phyloP scores from a whole-genome alignment of 2,329 filamentous ascomycete genomes.

The Lasiodiplodia sp. region DNA sequence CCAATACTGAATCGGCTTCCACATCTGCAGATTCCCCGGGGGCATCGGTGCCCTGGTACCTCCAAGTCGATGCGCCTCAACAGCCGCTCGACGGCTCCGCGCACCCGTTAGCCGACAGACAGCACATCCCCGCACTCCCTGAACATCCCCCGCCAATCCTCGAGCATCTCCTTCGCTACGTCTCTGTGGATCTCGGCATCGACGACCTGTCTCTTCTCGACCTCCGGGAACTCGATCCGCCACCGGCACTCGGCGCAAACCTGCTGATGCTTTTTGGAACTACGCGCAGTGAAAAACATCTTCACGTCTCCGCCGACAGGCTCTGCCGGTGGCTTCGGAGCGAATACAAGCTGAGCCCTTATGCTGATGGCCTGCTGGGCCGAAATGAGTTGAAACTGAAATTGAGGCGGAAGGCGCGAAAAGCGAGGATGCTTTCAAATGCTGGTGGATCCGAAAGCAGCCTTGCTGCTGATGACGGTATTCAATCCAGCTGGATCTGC shows the following conservation, averaged over 20 bases:
- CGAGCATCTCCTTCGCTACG: constrained; percentile 74
- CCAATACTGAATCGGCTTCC: not conserved
- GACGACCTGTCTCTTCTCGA: constrained; percentile 84
- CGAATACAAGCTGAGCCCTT: constrained; percentile 73
- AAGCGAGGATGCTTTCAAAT: constrained; percentile 79
- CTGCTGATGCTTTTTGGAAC: constrained; percentile 93
- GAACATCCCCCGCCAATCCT: constrained; percentile 74
- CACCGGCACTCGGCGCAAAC: constrained; percentile 84
- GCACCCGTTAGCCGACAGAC: constrained; percentile 56
- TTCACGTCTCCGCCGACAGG: constrained; percentile 90
- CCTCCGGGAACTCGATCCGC: constrained; percentile 82
- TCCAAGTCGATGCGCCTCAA: constrained; percentile 69
- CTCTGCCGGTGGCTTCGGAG: constrained; percentile 84
- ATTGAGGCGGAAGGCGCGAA: constrained; percentile 78
- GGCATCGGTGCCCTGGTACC: constrained; percentile 76
- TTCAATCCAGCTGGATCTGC: constrained; percentile 95
- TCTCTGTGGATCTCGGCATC: constrained; percentile 84
- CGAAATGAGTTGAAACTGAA: constrained; percentile 91
- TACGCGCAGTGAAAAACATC: constrained; percentile 88
- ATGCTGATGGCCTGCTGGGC: constrained; percentile 87
- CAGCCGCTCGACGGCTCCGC: constrained; percentile 33
- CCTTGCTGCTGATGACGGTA: constrained; percentile 77
- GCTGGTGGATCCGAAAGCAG: constrained; percentile 66
- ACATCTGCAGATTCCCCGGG: not conserved
- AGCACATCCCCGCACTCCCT: constrained; percentile 70